phyloP scores from a whole-genome alignment of 2,329 filamentous ascomycete genomes.

The Lanzia echinophila region DNA sequence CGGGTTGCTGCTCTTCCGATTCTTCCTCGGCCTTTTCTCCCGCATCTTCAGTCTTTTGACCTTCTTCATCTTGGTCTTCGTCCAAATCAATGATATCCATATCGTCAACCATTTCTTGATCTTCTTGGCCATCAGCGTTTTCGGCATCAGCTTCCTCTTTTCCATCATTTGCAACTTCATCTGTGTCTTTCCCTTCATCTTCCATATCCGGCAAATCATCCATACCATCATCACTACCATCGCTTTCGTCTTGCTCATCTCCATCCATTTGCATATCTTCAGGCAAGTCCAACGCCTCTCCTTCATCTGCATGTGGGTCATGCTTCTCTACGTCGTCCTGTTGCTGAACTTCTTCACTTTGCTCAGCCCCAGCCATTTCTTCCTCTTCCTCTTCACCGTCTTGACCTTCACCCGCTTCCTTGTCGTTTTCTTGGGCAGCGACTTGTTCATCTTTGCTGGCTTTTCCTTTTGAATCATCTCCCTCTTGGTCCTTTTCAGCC shows the following conservation, averaged over 20 bases:
- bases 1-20: constrained; percentile 43
- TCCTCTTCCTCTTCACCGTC: constrained; percentile 41
- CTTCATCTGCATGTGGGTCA: constrained; percentile 60
- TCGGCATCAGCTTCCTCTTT: constrained; percentile 39
- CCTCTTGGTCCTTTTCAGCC: constrained; percentile 75
- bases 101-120: constrained; percentile 31
- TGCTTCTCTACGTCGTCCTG: constrained; percentile 54
- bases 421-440: constrained; percentile 47
- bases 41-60: constrained; percentile 45
- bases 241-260: constrained; percentile 44
- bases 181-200: constrained; percentile 34
- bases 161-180: constrained; percentile 34
- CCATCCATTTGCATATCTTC: constrained; percentile 67
- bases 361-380: constrained; percentile 49
- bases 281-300: constrained; percentile 61
- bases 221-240: constrained; percentile 34
- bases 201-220: constrained; percentile 49
- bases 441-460: constrained; percentile 50
- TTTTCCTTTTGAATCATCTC: constrained; percentile 64
- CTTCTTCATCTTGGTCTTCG: constrained; percentile 26
- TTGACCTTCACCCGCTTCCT: constrained; percentile 49
- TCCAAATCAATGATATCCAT: constrained; percentile 30
- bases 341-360: constrained; percentile 45
- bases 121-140: constrained; percentile 34
- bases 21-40: constrained; percentile 42